Evolutionary conservation across 176 grass and related monocot species (phyloP).

Genomic region (Poa pratensis): DNA sequence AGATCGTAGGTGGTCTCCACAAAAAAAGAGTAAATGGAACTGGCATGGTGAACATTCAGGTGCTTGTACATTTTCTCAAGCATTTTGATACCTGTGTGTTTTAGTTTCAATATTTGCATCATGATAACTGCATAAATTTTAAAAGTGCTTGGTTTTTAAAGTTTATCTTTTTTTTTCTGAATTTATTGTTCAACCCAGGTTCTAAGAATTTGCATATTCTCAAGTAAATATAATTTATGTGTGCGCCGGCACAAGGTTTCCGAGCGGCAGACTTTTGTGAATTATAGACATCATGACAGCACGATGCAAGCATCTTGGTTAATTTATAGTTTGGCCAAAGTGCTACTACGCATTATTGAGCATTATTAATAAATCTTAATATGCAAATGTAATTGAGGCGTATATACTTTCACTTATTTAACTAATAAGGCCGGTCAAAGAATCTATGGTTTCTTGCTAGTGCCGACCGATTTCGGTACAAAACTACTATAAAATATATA

Average conservation of each 20-base stretch:
- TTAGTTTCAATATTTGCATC: too few relatives aligned
- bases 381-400: neutral
- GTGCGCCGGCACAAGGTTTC: neutral
- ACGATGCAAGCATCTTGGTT: neutral
- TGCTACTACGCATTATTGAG: neutral
- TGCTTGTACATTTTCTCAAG: too few relatives aligned
- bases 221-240: neutral
- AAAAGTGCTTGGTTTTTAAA: too few relatives aligned
- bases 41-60: too few relatives aligned
- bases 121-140: too few relatives aligned
- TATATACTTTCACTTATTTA: neutral
- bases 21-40: too few relatives aligned
- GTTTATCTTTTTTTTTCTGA: too few relatives aligned
- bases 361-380: neutral
- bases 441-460: neutral
- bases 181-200: too few relatives aligned
- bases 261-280: neutral
- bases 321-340: neutral
- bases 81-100: too few relatives aligned
- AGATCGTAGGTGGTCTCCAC: too few relatives aligned
- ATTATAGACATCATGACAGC: neutral
- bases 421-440: neutral
- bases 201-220: too few relatives aligned
- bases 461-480: neutral
- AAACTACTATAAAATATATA: neutral